Base-by-base conservation (phyloP, 108 stramenopile species). In the Parietichytrium sp. region DNA sequence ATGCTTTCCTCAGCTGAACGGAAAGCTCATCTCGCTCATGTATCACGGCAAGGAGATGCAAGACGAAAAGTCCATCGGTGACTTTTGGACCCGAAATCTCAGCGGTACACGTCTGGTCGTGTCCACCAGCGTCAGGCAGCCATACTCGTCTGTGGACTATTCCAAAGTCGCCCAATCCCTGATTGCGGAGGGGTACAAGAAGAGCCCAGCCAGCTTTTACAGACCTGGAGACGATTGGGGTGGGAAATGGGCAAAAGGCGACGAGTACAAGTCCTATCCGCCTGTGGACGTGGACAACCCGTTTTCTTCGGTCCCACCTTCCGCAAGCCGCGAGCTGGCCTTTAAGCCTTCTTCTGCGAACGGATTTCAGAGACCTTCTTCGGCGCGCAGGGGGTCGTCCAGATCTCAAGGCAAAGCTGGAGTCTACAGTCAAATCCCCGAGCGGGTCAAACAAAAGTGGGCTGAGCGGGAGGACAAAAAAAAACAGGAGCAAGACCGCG, bases 171-270 rank as follows among this genome's bases (percentile, higher is more conserved):
- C 61, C 2, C 18, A 72, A 0, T 33, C 61, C 38, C 61, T 72
- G 10, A 38, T 72, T 12, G 42, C 10, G 6, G 61, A 72, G 61
- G 61, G 61, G 38, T 42, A 42, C 61, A 72, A 72, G 61, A 31
- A 25, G 42, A 33, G 38, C 12, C 38, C 61, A 6, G 61, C 61
- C n/a, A 25, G 20, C 61, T 72, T 45, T 2, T 72, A 45, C 61
- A 33, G 45, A n/a, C 61, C 61, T 7, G 61, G 61, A 38, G 61
- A 72, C 61, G 61, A 33, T 10, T 72, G 61, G 61, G 61, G 45
- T n/a, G 61, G 61, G 10, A 33, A 42, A n/a, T 72, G 61, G 61
- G 45, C 61, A 12, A 33, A 72, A n/a, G 61, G 61, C 13, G 61
- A 72, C 3, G 61, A 72, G 33, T 72, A 72, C 20, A 33, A 45